These are phyloP conservation scores for Paecilomyces variotii DNA, from an alignment of 2,329 filamentous ascomycete species.

Conservation along the genomic window DNA sequence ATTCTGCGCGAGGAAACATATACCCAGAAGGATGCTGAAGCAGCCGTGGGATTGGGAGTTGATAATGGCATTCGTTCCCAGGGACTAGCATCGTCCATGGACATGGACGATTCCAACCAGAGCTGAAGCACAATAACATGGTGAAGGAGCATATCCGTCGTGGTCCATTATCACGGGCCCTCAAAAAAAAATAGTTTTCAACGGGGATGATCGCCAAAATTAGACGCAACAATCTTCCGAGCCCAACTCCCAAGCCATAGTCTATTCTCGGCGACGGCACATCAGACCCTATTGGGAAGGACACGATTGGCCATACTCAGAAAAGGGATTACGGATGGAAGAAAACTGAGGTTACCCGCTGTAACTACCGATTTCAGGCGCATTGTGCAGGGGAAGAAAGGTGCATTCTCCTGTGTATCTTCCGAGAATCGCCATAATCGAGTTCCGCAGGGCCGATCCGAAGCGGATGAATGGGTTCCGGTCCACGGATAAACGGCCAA, in stretches of 20 bases:
- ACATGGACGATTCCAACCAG: conserved; percentile 31
- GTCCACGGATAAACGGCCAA: background rate
- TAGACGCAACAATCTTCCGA: background rate
- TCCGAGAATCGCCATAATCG: background rate
- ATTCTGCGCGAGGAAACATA: conserved; percentile 78
- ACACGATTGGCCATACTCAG: background rate
- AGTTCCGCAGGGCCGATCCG: background rate
- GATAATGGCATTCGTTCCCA: conserved; percentile 52
- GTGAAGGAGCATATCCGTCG: background rate
- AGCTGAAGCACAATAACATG: background rate
- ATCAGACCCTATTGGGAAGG: background rate
- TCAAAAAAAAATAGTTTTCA: background rate
- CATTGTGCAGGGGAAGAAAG: background rate
- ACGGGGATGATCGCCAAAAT: background rate
- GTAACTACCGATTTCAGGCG: background rate
- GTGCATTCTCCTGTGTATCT: background rate
- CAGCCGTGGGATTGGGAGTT: conserved; percentile 62
- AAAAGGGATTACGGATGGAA: background rate
- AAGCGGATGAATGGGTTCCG: background rate
- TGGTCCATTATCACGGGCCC: background rate
- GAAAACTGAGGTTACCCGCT: background rate
- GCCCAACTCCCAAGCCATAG: background rate
- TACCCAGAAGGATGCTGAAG: conserved; percentile 77
- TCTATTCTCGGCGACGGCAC: background rate
- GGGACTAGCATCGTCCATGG: conserved; percentile 25